Evolutionary conservation across 805 yeast species (phyloP), one percentile per base, ranked within the genome.

Genomic region (Lipomyces anomalus): DNA sequence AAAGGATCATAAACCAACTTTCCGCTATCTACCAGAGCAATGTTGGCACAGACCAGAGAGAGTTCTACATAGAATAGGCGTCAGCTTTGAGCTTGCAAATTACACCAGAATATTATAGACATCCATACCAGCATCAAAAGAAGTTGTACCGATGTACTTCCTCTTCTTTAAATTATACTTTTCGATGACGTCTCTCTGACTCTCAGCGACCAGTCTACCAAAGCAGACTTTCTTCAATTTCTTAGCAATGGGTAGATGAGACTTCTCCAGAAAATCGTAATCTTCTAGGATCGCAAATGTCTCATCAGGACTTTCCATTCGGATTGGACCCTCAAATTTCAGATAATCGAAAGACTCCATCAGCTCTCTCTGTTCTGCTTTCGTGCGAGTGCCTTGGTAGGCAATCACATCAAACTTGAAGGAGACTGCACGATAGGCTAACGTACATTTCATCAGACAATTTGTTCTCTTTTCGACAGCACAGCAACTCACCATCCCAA

Each of bases 61-160:
- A 92, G 68, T 61, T 92, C 97, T 1, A 30, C 16, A 13, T 13
- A 13, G 9, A 41, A n/a, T 4, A 40, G 17, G 16, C 22, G 20
- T 37, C 13, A 6, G 13, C 22, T 18, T 33, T 38, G 11, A 40
- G 26, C 20, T n/a, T 18, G 35, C 17, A n/a, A 11, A 23, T 40
- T 13, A n/a, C 6, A 32, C 40, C 2, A 43, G 40, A 6, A 24
- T 11, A 22, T 3, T 7, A 17, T 18, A 6, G 39, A 6, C n/a
- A n/a, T n/a, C n/a, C 48, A 4, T 39, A 46, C 49, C 49, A 0
- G 96, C 95, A 57, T 92, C 98, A 65, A 92, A 92, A 16, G 96
- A 86, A 0, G 98, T 92, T 4, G 98, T 92, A 2, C 98, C 98
- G 46, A 86, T 89, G 59, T 84, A 88, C 43, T 80, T 82, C 59